Conservation (phyloP, 805 yeast genomes). For the Yamadazyma sp. region DNA sequence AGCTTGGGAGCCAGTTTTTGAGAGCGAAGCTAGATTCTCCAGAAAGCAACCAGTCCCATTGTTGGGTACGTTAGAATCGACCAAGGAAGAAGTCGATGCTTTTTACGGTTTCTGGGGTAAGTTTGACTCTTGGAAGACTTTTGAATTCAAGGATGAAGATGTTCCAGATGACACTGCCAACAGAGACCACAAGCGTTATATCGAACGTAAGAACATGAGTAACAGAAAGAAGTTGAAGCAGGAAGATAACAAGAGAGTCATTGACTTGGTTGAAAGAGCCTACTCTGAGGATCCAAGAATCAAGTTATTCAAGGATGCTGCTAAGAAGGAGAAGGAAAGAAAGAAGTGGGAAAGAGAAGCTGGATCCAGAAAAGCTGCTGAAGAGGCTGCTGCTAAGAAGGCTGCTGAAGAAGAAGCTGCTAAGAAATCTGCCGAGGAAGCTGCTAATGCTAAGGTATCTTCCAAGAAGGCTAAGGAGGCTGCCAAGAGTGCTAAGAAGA, state of each 20-base stretch:
- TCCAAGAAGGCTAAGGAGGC: constrained; percentile 87
- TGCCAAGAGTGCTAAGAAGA: constrained; percentile 97
- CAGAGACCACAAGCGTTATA: constrained; percentile 98
- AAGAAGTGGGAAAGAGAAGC: constrained; percentile 98
- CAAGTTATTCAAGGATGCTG: constrained; percentile 87
- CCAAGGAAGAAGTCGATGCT: constrained; percentile 81
- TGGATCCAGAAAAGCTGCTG: constrained; percentile 95
- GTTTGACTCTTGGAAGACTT: constrained; percentile 97
- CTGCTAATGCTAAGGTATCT: constrained; percentile 56
- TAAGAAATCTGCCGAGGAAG: constrained; percentile 73
- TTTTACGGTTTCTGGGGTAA: constrained; percentile 93
- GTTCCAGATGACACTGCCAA: constrained; percentile 98
- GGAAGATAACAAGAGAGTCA: constrained; percentile 89
- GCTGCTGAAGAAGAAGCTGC: constrained; percentile 86
- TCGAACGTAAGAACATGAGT: constrained; percentile 95
- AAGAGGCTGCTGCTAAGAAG: constrained; percentile 78
- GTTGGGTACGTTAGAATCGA: constrained; percentile 64
- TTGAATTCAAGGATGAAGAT: constrained; percentile 97
- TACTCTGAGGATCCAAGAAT: constrained; percentile 92
- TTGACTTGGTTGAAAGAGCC: constrained; percentile 85
- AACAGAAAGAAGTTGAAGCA: constrained; percentile 97
- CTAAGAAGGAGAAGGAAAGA: constrained; percentile 90
- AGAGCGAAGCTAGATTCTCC: constrained; percentile 86
- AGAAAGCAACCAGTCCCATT: constrained; percentile 85
- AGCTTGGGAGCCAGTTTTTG: constrained; percentile 92